Percentiles rank a stretch among this genome's conserved stretches.
Conservation (phyloP, 768 basidiomycete genomes). For the Termitomyces sp. region DNA sequence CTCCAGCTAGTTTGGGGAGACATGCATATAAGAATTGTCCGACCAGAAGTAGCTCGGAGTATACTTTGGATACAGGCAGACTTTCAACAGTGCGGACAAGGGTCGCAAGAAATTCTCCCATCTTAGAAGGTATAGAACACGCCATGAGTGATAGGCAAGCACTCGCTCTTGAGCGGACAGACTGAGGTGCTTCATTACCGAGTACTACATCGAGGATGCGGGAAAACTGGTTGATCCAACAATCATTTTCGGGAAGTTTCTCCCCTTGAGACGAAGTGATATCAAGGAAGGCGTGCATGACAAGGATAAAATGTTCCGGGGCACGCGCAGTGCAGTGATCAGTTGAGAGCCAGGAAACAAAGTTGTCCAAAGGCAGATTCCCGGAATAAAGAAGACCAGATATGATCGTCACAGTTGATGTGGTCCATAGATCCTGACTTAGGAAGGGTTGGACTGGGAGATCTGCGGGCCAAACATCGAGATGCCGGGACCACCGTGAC, state of each 20-base stretch:
- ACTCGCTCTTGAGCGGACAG: conserved; percentile 13
- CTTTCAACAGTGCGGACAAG: conserved; percentile 22
- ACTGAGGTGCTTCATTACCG: conserved; percentile 10
- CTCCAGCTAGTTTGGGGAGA: conserved; percentile 16
- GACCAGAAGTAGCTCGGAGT: conserved; percentile 25
- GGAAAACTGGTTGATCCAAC: conserved; percentile 25
- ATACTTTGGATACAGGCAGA: conserved; percentile 19
- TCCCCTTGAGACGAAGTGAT: conserved; percentile 13
- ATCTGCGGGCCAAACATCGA: conserved; percentile 11
- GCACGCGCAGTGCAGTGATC: conserved; percentile 18
- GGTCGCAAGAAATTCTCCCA: conserved; percentile 12
- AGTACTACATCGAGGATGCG: conserved; percentile 15
- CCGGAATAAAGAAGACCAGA: conserved; percentile 38
- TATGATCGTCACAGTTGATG: conserved; percentile 37
- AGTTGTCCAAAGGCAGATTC: conserved; percentile 16
- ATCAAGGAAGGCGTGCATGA: conserved; percentile 46
- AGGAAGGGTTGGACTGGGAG: conserved; percentile 32
- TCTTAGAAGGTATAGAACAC: conserved; percentile 17
- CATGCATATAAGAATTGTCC: conserved; percentile 20
- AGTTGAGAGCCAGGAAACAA: conserved; percentile 36
- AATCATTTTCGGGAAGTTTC: conserved; percentile 11
- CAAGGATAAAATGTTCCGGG: conserved; percentile 25
- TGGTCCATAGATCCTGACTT: conserved; percentile 33
- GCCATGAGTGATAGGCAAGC: conserved; percentile 25
- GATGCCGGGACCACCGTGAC: conserved; percentile 27